phyloP scores from a whole-genome alignment of 257 asterid genomes.

The Solanum paucissectum region DNA sequence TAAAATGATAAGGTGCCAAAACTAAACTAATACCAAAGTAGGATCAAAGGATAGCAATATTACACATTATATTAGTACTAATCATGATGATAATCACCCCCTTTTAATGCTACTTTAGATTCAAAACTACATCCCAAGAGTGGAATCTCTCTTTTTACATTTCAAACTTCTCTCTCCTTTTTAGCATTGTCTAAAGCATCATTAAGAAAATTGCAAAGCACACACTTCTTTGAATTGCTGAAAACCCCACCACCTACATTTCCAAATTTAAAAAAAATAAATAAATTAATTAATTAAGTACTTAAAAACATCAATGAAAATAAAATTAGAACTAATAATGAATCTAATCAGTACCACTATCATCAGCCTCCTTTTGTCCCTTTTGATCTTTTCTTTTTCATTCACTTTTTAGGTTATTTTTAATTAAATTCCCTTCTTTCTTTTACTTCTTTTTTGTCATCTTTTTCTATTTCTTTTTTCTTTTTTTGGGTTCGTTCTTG shows the following conservation, averaged over 20 bases:
- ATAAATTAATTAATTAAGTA: not conserved
- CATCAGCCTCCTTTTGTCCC: not conserved
- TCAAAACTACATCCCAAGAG: conserved; percentile 16
- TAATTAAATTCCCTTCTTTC: not conserved
- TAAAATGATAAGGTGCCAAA: conserved; percentile 18
- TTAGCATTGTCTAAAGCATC: conserved; percentile 29
- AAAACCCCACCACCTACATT: conserved; percentile 56
- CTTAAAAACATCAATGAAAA: not conserved
- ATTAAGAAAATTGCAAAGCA: conserved; percentile 24
- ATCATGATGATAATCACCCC: conserved; percentile 36
- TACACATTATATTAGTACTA: not conserved
- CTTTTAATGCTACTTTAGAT: conserved; percentile 49
- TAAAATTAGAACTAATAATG: not conserved
- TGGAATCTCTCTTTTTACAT: conserved; percentile 7
- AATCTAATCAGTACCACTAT: conserved; percentile 13
- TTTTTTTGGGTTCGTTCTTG: not conserved
- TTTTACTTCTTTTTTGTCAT: not conserved
- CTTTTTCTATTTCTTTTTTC: not conserved
- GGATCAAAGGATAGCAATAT: conserved; percentile 33
- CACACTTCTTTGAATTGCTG: conserved; percentile 28
- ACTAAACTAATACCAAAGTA: conserved; percentile 39
- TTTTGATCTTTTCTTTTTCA: not conserved
- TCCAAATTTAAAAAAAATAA: not conserved
- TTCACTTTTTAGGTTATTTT: not conserved
- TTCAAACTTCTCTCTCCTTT: conserved; percentile 2